Percentiles rank a stretch among this genome's conserved stretches.
Evolutionary conservation across 2,329 filamentous ascomycete species (phyloP).

Genomic region (Aureobasidium sp.): DNA sequence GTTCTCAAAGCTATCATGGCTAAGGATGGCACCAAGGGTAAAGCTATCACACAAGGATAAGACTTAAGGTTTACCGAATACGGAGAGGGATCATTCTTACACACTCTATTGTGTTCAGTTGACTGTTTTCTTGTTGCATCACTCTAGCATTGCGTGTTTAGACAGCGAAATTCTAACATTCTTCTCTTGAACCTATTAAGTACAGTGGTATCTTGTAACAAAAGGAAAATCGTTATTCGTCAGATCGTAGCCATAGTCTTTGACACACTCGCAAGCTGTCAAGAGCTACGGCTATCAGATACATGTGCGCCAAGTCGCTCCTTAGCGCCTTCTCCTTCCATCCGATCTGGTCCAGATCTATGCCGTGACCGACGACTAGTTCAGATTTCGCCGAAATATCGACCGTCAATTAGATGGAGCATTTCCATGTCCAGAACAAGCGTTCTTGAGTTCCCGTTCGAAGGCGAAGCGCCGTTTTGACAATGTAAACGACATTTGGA

Average conservation of each 20-base stretch:
- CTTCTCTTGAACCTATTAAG: neutral
- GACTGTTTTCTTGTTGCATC: neutral
- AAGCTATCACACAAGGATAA: neutral
- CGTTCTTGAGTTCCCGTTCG: too few species aligned
- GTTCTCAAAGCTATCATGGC: constrained; percentile 51
- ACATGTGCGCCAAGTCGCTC: neutral
- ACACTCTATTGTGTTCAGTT: too few species aligned
- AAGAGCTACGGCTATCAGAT: too few species aligned
- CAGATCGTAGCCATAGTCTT: neutral
- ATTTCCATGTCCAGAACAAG: too few species aligned
- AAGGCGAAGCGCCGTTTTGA: too few species aligned
- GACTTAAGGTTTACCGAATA: too few species aligned
- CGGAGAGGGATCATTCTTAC: too few species aligned
- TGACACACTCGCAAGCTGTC: neutral
- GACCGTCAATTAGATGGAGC: too few species aligned
- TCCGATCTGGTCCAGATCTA: neutral
- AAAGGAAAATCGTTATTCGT: neutral
- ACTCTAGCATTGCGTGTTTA: neutral
- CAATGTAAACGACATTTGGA: too few species aligned
- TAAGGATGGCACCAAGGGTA: neutral
- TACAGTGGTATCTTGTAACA: neutral
- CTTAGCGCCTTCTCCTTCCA: too few species aligned
- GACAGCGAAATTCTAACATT: neutral
- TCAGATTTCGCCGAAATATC: too few species aligned
- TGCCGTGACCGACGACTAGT: neutral